phyloP scores from a whole-genome alignment of 768 basidiomycete genomes.

The Psilocybe sp. region DNA sequence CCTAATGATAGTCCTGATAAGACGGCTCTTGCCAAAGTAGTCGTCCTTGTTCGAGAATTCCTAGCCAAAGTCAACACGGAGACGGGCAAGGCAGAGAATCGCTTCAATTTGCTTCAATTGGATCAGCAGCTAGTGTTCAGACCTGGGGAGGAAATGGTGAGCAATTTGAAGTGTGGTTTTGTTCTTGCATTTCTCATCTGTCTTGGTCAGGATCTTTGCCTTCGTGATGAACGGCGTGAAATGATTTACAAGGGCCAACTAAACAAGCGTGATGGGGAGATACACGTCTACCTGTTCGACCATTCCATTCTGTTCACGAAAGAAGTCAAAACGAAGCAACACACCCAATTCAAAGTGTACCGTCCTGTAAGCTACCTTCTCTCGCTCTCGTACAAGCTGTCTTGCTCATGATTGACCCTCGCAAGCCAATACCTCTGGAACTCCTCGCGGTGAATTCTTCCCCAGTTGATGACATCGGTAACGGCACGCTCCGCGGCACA shows the following conservation, averaged over 20 bases:
- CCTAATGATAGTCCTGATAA: constrained; percentile 90
- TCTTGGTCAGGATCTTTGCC: constrained; percentile 65
- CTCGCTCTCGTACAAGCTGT: background rate
- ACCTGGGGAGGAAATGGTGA: constrained; percentile 85
- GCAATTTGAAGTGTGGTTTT: constrained; percentile 27
- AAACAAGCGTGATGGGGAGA: constrained; percentile 88
- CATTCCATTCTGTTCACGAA: constrained; percentile 95
- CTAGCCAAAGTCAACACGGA: constrained; percentile 87
- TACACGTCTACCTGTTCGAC: constrained; percentile 94
- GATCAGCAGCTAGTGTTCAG: constrained; percentile 89
- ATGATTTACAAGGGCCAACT: constrained; percentile 88
- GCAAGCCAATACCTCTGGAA: constrained; percentile 92
- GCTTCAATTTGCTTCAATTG: constrained; percentile 92
- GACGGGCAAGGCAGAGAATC: constrained; percentile 93
- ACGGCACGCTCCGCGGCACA: constrained; percentile 31
- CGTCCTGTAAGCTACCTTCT: constrained; percentile 68
- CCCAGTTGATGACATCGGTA: constrained; percentile 55
- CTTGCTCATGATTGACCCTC: background rate
- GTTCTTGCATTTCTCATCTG: background rate
- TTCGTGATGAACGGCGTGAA: constrained; percentile 87
- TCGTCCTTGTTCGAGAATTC: constrained; percentile 77
- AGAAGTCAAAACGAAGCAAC: constrained; percentile 76
- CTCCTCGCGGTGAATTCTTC: constrained; percentile 79
- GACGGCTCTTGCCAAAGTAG: constrained; percentile 67
- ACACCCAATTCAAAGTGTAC: constrained; percentile 91